These are phyloP conservation scores for Gracilariopsis chorda DNA, from an alignment of 23 red algal species.

Conservation along the genomic window DNA sequence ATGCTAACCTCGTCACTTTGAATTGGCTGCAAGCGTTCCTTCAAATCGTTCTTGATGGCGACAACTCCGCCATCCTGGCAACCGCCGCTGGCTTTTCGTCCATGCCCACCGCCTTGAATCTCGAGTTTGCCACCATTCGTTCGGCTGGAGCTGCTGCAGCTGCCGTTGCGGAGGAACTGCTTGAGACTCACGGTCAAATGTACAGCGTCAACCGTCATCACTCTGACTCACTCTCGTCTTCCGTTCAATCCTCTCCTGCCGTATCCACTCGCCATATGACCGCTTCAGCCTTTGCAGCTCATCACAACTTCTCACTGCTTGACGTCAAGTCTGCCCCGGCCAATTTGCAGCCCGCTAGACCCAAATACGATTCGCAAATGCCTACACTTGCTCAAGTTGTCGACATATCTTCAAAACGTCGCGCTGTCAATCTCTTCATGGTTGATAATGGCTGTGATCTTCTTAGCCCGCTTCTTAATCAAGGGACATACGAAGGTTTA, in stretches of 20 bases:
- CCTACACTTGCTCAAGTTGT: background rate
- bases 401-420: background rate
- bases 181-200: constrained; percentile 10
- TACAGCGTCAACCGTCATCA: background rate
- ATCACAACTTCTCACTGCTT: background rate
- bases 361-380: no score
- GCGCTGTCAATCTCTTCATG: constrained; percentile 46
- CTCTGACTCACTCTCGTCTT: background rate
- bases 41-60: constrained; percentile 42
- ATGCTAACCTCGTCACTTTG: constrained; percentile 37
- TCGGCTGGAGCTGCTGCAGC: constrained; percentile 40
- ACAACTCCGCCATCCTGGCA: constrained; percentile 18
- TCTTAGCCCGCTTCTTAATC: constrained; percentile 75
- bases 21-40: constrained; percentile 44
- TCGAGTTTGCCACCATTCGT: constrained; percentile 22
- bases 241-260: background rate
- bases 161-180: constrained; percentile 28
- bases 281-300: no score
- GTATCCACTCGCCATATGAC: no score
- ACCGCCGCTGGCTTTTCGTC: constrained; percentile 34
- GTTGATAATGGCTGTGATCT: constrained; percentile 71
- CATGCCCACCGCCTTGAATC: background rate
- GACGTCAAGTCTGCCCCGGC: background rate
- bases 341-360: background rate
- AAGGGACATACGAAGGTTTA: constrained; percentile 88